These are phyloP conservation scores for Pterocarpus macrocarpus DNA, from an alignment of 306 rosid species.

Conservation along the genomic window DNA sequence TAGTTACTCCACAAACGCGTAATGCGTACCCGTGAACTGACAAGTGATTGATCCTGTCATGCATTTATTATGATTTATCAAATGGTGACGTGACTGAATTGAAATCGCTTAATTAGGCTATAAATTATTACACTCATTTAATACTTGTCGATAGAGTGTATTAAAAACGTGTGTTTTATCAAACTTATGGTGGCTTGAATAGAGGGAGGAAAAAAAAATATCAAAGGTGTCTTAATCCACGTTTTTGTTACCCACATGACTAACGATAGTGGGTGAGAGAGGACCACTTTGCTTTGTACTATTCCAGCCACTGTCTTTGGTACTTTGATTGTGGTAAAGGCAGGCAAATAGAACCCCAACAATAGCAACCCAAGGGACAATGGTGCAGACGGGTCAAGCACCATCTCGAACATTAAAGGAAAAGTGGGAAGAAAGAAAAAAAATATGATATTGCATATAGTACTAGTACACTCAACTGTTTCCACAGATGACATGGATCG, in stretches of 20 bases:
- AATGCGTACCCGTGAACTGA: background rate
- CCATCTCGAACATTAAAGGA: background rate
- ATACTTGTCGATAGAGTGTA: background rate
- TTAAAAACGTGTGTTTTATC: constrained; percentile 32
- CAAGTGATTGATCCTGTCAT: background rate
- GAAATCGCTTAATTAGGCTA: background rate
- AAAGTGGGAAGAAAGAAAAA: background rate
- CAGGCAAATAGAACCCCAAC: constrained; percentile 20
- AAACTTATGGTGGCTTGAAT: constrained; percentile 7
- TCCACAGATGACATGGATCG: constrained; percentile 4
- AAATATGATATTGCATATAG: background rate
- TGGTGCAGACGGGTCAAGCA: constrained; percentile 33
- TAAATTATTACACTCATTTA: background rate
- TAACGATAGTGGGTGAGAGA: constrained; percentile 25
- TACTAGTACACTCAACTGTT: constrained; percentile 11
- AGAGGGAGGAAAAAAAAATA: background rate
- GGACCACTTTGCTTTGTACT: constrained; percentile 29
- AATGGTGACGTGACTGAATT: constrained; percentile 32
- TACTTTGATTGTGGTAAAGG: background rate
- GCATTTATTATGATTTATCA: background rate
- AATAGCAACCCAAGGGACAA: background rate
- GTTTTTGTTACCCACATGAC: constrained; percentile 29
- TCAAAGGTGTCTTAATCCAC: background rate
- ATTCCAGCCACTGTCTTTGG: constrained; percentile 10
- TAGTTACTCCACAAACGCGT: background rate